Base-by-base conservation (phyloP, 2,329 filamentous ascomycete species). In the Ceratocystis albifundus region DNA sequence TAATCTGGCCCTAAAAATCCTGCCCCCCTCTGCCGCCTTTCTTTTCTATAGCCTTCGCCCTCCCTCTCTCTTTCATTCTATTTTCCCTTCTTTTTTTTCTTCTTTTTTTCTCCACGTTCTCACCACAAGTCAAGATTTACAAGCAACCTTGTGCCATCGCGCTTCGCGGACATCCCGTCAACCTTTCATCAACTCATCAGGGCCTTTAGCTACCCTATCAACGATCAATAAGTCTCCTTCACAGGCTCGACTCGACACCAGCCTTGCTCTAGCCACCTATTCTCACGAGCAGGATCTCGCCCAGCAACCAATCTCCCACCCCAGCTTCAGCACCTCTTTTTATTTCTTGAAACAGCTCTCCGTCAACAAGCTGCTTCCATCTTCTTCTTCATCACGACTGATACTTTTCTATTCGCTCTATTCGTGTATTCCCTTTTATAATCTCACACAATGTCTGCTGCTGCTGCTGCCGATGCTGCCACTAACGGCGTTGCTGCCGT, bases 171-270 rank as follows among this genome's bases (percentile, higher is more conserved):
- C 75, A 76, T 74, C 75, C 74, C 70, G 69, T 70, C 70, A 72
- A 70, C 69, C 69, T 71, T 71, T 72, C 70, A 74, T 75, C 74
- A 73, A 74, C 74, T 77, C 77, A 86, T 88, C 91, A 91, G 88
- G 88, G 88, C 88, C 90, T 88, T 79, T 84, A 91, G 88, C 88
- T 89, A 91, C 88, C 88, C 88, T 91, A 79, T 81, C 66, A 67
- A 65, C 66, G 66, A 53, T 65, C 57, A 68, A 65, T 68, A 59
- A 41, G 57, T 67, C 65, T 59, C 64, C 64, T 65, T 65, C 65
- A 53, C 66, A 68, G 66, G 66, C 65, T 68, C 66, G 55, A 65
- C 62, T 55, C 55, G 28, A 59, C 25, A 67, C 53, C 66, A 65
- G n/a, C 66, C 66, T 65, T 62, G 66, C 66, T 68, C 66, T 68